Base-by-base conservation (phyloP, 2,329 filamentous ascomycete genomes). In the Akanthomyces muscarius region DNA sequence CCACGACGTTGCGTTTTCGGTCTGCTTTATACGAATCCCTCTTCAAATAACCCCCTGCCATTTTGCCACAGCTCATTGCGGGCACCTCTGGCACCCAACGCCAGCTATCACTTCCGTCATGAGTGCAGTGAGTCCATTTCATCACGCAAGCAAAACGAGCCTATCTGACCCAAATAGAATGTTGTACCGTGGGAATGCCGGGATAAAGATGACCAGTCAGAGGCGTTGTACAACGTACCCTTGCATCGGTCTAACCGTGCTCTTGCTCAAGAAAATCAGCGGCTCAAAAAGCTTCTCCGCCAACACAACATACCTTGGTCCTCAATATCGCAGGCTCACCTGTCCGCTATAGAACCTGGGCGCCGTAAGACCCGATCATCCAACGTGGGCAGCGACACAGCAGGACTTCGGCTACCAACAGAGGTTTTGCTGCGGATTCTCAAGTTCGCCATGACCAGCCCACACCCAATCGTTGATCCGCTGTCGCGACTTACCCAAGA, bases 341-440 rank as follows among this genome's bases (percentile, higher is more conserved):
- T 73, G 66, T 71, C 70, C 66, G 68, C 73, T 45, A 64, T 67
- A n/a, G 69, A 72, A 38, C 71, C 72, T 14, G 69, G 68, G 30
- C 69, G 69, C 54, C 73, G 74, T 63, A 74, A 76, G 66, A 74
- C 71, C 65, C 66, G 70, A 33, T 71, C 73, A 47, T 72, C 71
- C 55, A 67, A 68, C 63, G 66, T 68, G 16, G 68, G 70, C 7
- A 67, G 68, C 62, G 70, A 75, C 36, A 66, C 69, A 36, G 66
- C 71, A 52, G 66, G 68, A n/a, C 81, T 80, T 0, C 74, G 77
- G 47, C 74, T 85, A 13, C 83, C 83, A 0, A 78, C 77, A 33
- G 83, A 86, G 70, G 76, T 86, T 51, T 75, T 83, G 58, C 70
- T 86, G 30, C 76, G 77, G 41, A 80, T 86, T 57, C 74, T 86